Conservation (phyloP, 2,329 filamentous ascomycete species). For the Pseudocercospora vitis region DNA sequence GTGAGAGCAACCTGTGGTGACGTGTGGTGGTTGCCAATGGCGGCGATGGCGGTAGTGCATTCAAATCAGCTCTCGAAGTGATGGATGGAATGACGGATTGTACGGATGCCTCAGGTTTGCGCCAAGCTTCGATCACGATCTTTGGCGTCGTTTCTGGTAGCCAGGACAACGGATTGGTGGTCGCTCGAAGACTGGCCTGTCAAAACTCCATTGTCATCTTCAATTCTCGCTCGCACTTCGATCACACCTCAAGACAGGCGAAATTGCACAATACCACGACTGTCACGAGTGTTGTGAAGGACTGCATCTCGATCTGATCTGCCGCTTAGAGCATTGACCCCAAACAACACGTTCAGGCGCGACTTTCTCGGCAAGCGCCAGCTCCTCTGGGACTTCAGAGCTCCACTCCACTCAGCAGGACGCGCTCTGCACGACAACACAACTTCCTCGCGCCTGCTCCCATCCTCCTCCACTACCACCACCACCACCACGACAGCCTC, state of each 20-base stretch:
- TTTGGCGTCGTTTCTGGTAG: not conserved
- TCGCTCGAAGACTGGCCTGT: not conserved
- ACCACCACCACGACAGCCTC: not conserved
- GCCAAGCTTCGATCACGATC: not conserved
- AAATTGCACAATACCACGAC: not conserved
- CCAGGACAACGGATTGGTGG: no score
- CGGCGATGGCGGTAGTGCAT: not conserved
- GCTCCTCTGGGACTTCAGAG: slow-evolving; percentile 1
- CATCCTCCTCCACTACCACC: not conserved
- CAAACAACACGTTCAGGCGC: not conserved
- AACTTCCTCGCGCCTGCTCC: slow-evolving; percentile 8
- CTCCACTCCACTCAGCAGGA: not conserved
- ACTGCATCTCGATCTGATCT: no score
- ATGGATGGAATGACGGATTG: not conserved
- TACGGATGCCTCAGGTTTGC: not conserved
- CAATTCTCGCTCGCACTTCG: not conserved
- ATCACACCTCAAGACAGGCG: not conserved
- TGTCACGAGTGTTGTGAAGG: no score
- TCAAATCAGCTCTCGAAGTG: not conserved
- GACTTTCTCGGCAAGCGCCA: slow-evolving; percentile 9
- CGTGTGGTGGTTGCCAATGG: not conserved
- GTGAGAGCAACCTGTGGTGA: not conserved
- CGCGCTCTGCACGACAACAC: slow-evolving; percentile 8
- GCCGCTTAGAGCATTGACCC: slow-evolving; percentile 2
- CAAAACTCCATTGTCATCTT: not conserved